These are phyloP conservation scores for Mortierella sp. DNA, from an alignment of 371 early-diverging fungal genomes.

Conservation along the genomic window DNA sequence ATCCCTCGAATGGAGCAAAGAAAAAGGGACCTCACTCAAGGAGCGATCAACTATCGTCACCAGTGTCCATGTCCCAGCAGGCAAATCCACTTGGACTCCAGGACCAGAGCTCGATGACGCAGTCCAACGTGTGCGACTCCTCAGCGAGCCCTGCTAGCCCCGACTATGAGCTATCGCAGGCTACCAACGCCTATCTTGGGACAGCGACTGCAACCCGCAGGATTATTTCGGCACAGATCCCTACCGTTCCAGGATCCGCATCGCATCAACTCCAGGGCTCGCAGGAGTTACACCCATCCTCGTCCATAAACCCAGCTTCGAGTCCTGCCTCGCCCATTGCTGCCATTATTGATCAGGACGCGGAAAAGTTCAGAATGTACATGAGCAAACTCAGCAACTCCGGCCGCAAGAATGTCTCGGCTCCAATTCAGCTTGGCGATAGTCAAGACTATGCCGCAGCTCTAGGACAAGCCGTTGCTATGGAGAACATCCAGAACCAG, in stretches of 20 bases:
- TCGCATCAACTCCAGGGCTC: not conserved
- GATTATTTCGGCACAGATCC: conserved; percentile 40
- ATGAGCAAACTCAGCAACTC: conserved; percentile 42
- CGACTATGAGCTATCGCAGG: conserved; percentile 6
- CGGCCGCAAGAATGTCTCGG: conserved; percentile 31
- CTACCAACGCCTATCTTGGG: conserved; percentile 6
- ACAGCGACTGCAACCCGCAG: conserved; percentile 20
- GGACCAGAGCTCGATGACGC: conserved; percentile 15
- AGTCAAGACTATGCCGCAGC: conserved; percentile 38
- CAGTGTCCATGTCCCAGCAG: conserved; percentile 13
- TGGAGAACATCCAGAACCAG: conserved; percentile 49
- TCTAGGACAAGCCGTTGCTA: conserved; percentile 47
- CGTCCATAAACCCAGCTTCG: not conserved
- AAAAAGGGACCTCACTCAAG: conserved; percentile 10
- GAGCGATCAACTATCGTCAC: conserved; percentile 13
- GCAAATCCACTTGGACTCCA: not conserved
- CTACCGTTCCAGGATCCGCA: conserved; percentile 9
- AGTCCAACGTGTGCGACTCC: conserved; percentile 9
- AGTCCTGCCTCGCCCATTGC: conserved; percentile 33
- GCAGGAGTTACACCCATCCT: not conserved
- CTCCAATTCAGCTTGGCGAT: conserved; percentile 29
- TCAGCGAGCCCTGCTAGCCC: not conserved
- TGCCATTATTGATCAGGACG: conserved; percentile 52
- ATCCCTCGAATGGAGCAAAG: not conserved
- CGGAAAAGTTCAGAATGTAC: conserved; percentile 49